A percentile compares a stretch with the other conserved stretches of the same genome.
These are phyloP conservation scores for Apiospora koreana DNA, from an alignment of 2,329 filamentous ascomycete genomes.

Conservation along the genomic window DNA sequence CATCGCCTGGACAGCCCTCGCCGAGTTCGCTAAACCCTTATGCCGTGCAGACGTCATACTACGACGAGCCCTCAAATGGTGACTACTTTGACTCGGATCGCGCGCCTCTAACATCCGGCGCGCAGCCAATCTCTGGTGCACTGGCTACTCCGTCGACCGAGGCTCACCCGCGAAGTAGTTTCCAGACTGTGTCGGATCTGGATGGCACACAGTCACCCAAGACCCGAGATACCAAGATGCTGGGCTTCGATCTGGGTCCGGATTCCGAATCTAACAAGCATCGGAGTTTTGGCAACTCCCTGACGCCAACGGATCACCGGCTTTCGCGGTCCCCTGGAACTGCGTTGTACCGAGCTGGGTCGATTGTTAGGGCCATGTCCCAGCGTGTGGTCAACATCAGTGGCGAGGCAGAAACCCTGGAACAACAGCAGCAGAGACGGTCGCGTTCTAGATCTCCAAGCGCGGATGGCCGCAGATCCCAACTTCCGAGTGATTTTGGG, in stretches of 20 bases:
- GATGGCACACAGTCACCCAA: conserved; percentile 55
- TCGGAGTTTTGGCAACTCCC: conserved; percentile 58
- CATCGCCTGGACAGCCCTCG: conserved; percentile 26
- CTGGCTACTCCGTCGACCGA: conserved; percentile 43
- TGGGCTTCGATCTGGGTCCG: conserved; percentile 58
- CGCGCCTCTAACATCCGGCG: conserved; percentile 57
- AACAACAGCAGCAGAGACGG: conserved; percentile 68
- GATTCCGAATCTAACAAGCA: conserved; percentile 52
- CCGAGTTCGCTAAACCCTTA: conserved; percentile 31
- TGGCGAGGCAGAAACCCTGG: conserved; percentile 83
- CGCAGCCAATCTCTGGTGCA: conserved; percentile 56
- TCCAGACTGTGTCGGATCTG: conserved; percentile 56
- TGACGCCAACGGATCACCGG: conserved; percentile 51
- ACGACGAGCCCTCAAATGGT: conserved; percentile 40
- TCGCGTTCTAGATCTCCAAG: conserved; percentile 59
- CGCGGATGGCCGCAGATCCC: conserved; percentile 52
- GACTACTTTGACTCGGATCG: conserved; percentile 57
- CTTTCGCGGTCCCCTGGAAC: conserved; percentile 65
- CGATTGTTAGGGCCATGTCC: conserved; percentile 84
- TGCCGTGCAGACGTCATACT: conserved; percentile 39
- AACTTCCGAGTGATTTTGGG: conserved; percentile 42
- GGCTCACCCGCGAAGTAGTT: conserved; percentile 52
- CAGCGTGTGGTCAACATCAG: conserved; percentile 97
- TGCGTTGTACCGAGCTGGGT: conserved; percentile 67
- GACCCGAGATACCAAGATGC: conserved; percentile 53